phyloP scores from a whole-genome alignment of 2,329 filamentous ascomycete genomes.

The Phialocephala subalpina region DNA sequence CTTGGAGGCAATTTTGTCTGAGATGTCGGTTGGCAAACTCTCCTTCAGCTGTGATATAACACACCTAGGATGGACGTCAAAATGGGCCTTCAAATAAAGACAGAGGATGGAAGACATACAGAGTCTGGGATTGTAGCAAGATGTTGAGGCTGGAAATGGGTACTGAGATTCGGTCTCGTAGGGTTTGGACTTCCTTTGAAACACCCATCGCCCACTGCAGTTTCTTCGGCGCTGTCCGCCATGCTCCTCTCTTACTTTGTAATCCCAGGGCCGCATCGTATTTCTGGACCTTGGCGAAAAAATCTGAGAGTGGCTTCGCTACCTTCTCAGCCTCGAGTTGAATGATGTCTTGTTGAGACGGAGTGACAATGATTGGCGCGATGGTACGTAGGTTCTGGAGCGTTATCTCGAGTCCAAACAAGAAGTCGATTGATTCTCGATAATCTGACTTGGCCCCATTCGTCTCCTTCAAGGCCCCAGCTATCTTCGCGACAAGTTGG shows the following conservation, averaged over 20 bases:
- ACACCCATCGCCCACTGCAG: conserved; percentile 10
- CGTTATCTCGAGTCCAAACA: conserved; percentile 8
- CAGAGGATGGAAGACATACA: background rate
- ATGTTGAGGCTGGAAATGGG: conserved; percentile 17
- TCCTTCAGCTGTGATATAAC: background rate
- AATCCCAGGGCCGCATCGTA: background rate
- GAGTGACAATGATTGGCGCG: conserved; percentile 4
- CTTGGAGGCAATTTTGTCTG: background rate
- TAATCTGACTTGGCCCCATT: conserved; percentile 10
- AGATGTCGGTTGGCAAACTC: background rate
- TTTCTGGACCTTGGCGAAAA: conserved; percentile 4
- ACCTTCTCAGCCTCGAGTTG: conserved; percentile 14
- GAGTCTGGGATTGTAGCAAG: conserved; percentile 11
- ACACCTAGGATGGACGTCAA: background rate
- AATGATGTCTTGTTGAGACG: background rate
- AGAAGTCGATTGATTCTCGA: conserved; percentile 12
- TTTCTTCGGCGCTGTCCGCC: conserved; percentile 10
- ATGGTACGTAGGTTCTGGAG: conserved; percentile 5
- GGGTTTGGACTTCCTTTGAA: conserved; percentile 14
- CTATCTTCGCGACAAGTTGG: background rate
- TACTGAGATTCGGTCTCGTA: conserved; percentile 14
- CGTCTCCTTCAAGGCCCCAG: background rate
- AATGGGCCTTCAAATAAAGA: background rate
- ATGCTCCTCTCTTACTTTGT: conserved; percentile 5
- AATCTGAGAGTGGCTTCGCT: conserved; percentile 5